Evolutionary conservation across 1,284 basidiomycete genomes (phyloP), one percentile per base, ranked within the genome.

Genomic region (Anthracocystis setariae): DNA sequence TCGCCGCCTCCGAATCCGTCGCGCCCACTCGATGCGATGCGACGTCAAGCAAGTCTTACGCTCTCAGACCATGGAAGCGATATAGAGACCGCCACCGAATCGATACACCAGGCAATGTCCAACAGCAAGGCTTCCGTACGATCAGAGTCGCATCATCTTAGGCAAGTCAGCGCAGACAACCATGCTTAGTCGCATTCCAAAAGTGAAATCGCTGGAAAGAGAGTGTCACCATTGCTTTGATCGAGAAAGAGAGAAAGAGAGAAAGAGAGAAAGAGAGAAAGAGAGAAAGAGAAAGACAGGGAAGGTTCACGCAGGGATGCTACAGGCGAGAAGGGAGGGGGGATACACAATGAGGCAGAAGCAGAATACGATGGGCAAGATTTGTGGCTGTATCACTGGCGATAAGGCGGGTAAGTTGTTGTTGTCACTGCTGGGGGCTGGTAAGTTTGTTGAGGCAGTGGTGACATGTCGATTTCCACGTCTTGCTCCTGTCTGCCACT

Each of bases 31-130:
- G 59, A 68, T 8, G 54, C 62, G 39, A 68, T 68, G 65, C 58
- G 58, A 9, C 58, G 65, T 25, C 58, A 68, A 37, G 67, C 67
- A 9, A 60, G 61, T 33, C 10, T 59, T 17, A 53, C 56, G 3
- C 57, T 70, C 15, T 70, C 67, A 5, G 67, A 63, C n/a, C 32
- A 39, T 17, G 61, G 46, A 8, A 55, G 57, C n/a, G 61, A 70
- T 25, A 25, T 49, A 32, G 57, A 60, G 10, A 3, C n/a, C 15
- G 47, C 32, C 8, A 8, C 52, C 13, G 38, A 37, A 10, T 48
- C 43, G 17, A 46, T 58, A 8, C 50, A 55, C 7, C 58, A 57
- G 27, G 29, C 46, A 3, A 18, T 68, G 24, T 43, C 47, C 2
- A 21, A 43, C 18, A 53, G 54, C 51, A 54, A 43, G 12, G 50